These are phyloP conservation scores for Cercospora zeina DNA, from an alignment of 2,329 filamentous ascomycete species.

Conservation along the genomic window DNA sequence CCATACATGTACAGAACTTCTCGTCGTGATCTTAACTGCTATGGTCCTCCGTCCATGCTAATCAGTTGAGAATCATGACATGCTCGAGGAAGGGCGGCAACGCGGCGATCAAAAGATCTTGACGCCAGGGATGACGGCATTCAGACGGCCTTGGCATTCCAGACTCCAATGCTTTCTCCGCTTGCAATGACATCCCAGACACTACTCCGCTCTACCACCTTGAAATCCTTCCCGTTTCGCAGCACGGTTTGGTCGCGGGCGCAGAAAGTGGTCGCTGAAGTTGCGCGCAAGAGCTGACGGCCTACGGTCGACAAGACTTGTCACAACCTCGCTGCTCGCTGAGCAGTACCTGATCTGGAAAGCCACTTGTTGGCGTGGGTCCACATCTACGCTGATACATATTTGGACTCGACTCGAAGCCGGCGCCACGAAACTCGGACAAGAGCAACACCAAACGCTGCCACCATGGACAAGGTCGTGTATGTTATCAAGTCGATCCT, in stretches of 20 bases:
- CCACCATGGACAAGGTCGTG: background rate
- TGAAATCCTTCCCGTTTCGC: background rate
- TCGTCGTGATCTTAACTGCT: background rate
- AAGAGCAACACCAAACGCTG: background rate
- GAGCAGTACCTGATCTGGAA: background rate
- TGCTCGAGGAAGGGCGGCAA: background rate
- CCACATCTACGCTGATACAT: conserved; percentile 6
- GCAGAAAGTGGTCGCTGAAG: background rate
- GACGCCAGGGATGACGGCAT: conserved; percentile 3
- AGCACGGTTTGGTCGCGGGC: background rate
- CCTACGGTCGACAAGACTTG: background rate
- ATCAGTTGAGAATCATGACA: background rate
- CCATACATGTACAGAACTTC: background rate
- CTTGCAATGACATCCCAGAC: conserved; percentile 4
- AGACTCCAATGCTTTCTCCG: conserved; percentile 12
- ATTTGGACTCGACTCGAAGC: background rate
- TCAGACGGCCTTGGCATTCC: background rate
- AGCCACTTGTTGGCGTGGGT: background rate
- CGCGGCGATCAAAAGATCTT: background rate
- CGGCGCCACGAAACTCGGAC: background rate
- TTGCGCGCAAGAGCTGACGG: background rate
- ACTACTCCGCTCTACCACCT: background rate
- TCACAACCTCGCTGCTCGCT: conserved; percentile 13
- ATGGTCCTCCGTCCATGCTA: background rate
- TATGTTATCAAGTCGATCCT: conserved; percentile 9